Evolutionary conservation across 352 stramenopile species (phyloP).

Genomic region (Peronospora farinosa): DNA sequence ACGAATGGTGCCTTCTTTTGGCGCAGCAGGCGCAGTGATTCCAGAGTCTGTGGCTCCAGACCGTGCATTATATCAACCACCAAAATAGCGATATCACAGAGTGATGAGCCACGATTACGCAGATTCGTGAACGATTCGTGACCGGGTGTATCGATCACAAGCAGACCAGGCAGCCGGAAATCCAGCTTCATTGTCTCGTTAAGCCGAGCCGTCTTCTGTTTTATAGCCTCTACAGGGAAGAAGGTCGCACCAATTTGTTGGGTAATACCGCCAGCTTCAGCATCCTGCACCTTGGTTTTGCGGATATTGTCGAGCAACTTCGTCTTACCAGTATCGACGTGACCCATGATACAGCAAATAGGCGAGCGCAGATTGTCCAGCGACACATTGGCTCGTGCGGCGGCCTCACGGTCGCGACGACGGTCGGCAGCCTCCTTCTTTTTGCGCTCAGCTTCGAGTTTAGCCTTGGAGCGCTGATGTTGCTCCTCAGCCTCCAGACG

Average conservation of each 20-base stretch:
- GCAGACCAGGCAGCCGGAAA: constrained; percentile 87
- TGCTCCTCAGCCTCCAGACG: constrained; percentile 53
- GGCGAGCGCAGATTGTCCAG: constrained; percentile 94
- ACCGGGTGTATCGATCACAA: constrained; percentile 99
- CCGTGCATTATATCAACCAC: constrained; percentile 99
- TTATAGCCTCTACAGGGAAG: constrained; percentile 90
- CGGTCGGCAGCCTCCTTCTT: constrained; percentile 73
- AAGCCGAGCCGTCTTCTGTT: constrained; percentile 81
- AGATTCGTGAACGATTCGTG: constrained; percentile 99
- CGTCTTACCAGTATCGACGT: constrained; percentile 97
- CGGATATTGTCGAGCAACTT: constrained; percentile 99
- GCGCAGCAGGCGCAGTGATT: constrained; percentile 96
- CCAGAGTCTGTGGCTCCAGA: constrained; percentile 98
- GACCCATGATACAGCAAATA: constrained; percentile 99
- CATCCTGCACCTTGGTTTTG: constrained; percentile 96
- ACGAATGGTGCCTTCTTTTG: constrained; percentile 96
- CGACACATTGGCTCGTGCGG: constrained; percentile 81
- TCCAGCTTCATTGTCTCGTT: constrained; percentile 76
- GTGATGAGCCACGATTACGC: constrained; percentile 91
- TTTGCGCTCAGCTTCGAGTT: constrained; percentile 78
- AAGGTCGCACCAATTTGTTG: constrained; percentile 97
- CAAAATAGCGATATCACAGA: constrained; percentile 99
- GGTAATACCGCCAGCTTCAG: constrained; percentile 94
- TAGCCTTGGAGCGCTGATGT: constrained; percentile 75
- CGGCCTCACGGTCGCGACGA: constrained; percentile 61